These are phyloP conservation scores for Boletus rex-veris DNA, from an alignment of 768 basidiomycete genomes.

Conservation along the genomic window DNA sequence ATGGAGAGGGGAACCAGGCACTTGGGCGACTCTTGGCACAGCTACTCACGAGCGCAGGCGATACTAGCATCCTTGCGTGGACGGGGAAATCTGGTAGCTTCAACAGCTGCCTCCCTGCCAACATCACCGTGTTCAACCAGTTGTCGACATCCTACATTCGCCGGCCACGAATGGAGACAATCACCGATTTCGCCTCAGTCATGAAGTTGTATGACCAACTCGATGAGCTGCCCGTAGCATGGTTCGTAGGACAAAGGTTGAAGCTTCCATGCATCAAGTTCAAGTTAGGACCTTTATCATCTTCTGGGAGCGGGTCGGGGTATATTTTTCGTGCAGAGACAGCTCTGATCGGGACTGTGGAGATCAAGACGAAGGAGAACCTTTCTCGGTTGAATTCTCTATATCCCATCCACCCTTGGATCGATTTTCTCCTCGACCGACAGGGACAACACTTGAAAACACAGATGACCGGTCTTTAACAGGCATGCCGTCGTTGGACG, in stretches of 20 bases:
- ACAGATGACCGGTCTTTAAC: background rate
- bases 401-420: background rate
- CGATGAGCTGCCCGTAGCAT: background rate
- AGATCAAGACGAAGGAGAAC: background rate
- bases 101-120: background rate
- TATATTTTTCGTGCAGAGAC: background rate
- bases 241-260: background rate
- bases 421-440: background rate
- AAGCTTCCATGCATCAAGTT: conserved; percentile 9
- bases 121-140: background rate
- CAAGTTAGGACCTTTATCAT: background rate
- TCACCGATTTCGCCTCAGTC: background rate
- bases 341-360: background rate
- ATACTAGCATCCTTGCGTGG: background rate
- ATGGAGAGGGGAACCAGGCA: too few relatives aligned
- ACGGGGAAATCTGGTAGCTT: background rate
- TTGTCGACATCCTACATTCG: background rate
- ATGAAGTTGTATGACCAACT: background rate
- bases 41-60: background rate
- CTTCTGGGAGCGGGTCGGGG: background rate
- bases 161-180: background rate
- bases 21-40: too few relatives aligned
- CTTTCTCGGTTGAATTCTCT: background rate
- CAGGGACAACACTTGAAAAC: background rate
- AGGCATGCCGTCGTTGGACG: too few relatives aligned